phyloP scores from a whole-genome alignment of 345 rosid genomes.

The Microcos paniculata region DNA sequence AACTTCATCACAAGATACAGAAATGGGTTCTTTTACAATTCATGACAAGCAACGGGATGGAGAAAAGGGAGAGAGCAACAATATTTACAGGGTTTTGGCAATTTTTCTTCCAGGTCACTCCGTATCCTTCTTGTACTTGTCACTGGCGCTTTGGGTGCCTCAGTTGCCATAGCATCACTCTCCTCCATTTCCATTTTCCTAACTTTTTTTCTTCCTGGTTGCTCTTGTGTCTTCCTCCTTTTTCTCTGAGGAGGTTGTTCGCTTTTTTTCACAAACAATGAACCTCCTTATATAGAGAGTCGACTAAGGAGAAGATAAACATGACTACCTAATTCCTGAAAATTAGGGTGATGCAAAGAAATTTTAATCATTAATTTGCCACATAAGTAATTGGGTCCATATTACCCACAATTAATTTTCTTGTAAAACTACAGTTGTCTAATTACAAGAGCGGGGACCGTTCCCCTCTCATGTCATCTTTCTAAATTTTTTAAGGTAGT shows the following conservation, averaged over 20 bases:
- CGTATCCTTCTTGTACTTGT: constrained; percentile 60
- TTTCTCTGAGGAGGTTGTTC: not conserved
- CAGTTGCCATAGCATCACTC: constrained; percentile 24
- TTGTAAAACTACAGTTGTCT: too few relatives aligned
- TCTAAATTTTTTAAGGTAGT: too few relatives aligned
- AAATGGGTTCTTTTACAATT: not conserved
- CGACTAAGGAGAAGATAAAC: too few relatives aligned
- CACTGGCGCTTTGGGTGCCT: constrained; percentile 69
- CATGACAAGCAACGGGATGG: too few relatives aligned
- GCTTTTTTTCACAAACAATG: not conserved
- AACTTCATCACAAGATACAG: not conserved
- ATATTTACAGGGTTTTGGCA: constrained; percentile 75
- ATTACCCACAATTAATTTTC: too few relatives aligned
- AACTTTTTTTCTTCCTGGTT: not conserved
- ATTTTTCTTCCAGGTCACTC: constrained; percentile 53
- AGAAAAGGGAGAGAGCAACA: not conserved
- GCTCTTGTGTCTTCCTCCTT: not conserved
- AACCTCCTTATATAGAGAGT: not conserved
- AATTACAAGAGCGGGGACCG: too few relatives aligned
- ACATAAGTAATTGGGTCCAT: too few relatives aligned
- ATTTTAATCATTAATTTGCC: too few relatives aligned
- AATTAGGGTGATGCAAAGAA: too few relatives aligned
- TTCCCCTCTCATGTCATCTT: too few relatives aligned
- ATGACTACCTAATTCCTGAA: too few relatives aligned
- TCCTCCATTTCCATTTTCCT: not conserved